Conservation (phyloP, 331 rosid species). For the Arachis monticola region DNA sequence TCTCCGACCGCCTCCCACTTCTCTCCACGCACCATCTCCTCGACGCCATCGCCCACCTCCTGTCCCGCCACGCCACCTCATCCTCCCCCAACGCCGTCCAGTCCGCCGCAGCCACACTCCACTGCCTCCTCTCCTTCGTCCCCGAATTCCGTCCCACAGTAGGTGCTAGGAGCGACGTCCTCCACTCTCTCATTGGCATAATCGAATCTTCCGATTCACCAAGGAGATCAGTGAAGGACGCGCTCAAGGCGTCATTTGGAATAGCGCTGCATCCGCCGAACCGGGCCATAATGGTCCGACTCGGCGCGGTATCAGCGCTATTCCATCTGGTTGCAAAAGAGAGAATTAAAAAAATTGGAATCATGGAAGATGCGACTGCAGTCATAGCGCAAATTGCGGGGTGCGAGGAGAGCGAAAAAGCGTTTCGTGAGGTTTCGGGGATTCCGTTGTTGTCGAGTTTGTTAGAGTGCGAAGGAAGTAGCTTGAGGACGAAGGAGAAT, state of each 20-base stretch:
- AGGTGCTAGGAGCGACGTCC: constrained; percentile 61
- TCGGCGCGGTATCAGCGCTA: constrained; percentile 57
- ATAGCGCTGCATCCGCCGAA: constrained; percentile 59
- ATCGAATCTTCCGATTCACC: constrained; percentile 48
- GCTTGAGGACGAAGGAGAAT: constrained; percentile 76
- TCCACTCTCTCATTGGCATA: constrained; percentile 58
- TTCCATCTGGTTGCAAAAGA: constrained; percentile 54
- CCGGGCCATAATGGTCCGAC: constrained; percentile 49
- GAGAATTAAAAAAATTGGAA: constrained; percentile 45
- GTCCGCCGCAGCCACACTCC: constrained; percentile 74
- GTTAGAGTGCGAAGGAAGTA: constrained; percentile 47
- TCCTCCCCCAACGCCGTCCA: constrained; percentile 70
- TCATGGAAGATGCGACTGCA: constrained; percentile 77
- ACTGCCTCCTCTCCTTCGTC: constrained; percentile 68
- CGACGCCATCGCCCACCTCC: constrained; percentile 67
- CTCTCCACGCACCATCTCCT: constrained; percentile 66
- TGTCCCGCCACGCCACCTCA: constrained; percentile 52
- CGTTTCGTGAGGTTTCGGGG: constrained; percentile 61
- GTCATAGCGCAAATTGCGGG: constrained; percentile 81
- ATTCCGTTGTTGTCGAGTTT: constrained; percentile 54
- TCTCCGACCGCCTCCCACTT: constrained; percentile 57
- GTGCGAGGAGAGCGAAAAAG: constrained; percentile 76
- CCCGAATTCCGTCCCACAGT: constrained; percentile 57
- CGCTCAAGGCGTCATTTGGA: constrained; percentile 71
- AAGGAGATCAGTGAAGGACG: constrained; percentile 66